These are phyloP conservation scores for Thozetella sp. DNA, from an alignment of 495 filamentous ascomycete genomes.

Conservation along the genomic window DNA sequence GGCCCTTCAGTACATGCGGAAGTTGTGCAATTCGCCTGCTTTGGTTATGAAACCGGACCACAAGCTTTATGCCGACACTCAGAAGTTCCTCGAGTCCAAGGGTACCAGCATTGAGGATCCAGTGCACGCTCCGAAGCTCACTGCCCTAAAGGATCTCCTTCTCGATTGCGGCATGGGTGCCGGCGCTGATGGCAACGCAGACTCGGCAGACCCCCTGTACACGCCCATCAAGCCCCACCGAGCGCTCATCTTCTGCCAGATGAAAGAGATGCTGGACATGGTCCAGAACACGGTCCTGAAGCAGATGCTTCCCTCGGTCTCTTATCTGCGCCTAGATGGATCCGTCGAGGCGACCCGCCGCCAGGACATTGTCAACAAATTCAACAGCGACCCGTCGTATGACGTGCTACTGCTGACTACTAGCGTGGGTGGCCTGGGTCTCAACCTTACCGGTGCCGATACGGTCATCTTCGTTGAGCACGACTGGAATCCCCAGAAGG, in stretches of 20 bases:
- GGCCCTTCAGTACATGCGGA: constrained; percentile 98
- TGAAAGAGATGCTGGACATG: constrained; percentile 99
- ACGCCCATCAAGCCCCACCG: constrained; percentile 90
- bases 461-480: constrained; percentile 99
- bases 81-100: constrained; percentile 69
- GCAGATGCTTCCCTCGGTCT: constrained; percentile 81
- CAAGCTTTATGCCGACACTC: constrained; percentile 85
- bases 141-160: constrained; percentile 83
- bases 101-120: constrained; percentile 80
- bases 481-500: constrained; percentile 99
- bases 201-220: constrained; percentile 59
- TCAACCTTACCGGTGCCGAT: constrained; percentile 96
- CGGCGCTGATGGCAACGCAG: constrained; percentile 66
- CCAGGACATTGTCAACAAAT: constrained; percentile 96
- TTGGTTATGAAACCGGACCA: constrained; percentile 93
- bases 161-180: constrained; percentile 94
- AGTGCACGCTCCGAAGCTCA: constrained; percentile 89
- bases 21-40: constrained; percentile 95
- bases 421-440: constrained; percentile 88
- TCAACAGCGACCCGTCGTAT: constrained; percentile 96
- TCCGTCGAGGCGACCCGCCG: constrained; percentile 85
- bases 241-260: constrained; percentile 96
- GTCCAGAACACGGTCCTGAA: constrained; percentile 90
- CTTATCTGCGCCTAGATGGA: constrained; percentile 89
- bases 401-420: constrained; percentile 93